phyloP scores from a whole-genome alignment of 768 basidiomycete genomes.

The Boletus rubropictus region DNA sequence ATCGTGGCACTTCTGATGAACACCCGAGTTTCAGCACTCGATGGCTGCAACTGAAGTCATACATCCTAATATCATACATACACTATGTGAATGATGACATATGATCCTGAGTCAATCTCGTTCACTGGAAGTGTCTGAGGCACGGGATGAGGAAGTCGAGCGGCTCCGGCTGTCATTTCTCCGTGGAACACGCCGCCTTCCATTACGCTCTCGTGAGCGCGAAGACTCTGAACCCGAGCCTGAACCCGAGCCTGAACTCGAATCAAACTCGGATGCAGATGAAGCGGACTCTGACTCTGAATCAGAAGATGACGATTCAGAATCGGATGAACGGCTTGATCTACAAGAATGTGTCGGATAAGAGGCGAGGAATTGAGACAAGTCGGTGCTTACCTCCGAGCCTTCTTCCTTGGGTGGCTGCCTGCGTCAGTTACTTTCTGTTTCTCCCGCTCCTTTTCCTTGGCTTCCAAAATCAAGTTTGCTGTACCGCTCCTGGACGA shows the following conservation, averaged over 20 bases:
- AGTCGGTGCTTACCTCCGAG: conserved; percentile 38
- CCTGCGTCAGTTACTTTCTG: conserved; percentile 27
- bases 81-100: conserved; percentile 5
- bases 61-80: conserved; percentile 12
- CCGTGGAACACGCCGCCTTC: conserved; percentile 36
- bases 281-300: conserved; percentile 21
- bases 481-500: conserved; percentile 65
- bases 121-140: conserved; percentile 13
- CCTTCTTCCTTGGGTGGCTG: conserved; percentile 31
- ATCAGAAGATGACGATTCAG: conserved; percentile 15
- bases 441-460: conserved; percentile 68
- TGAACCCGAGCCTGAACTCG: conserved; percentile 38
- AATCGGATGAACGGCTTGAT: conserved; percentile 31
- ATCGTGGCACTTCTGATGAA: conserved; percentile 93
- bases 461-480: conserved; percentile 75
- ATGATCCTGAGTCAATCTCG: conserved; percentile 12
- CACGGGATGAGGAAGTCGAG: conserved; percentile 19
- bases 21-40: conserved; percentile 53
- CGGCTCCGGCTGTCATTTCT: conserved; percentile 18
- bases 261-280: conserved; percentile 35
- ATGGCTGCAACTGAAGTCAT: conserved; percentile 18
- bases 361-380: background rate
- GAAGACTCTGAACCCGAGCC: conserved; percentile 42
- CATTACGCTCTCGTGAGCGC: conserved; percentile 38
- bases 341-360: conserved; percentile 13